phyloP scores from a whole-genome alignment of 179 eudicot species.

The Gypsophila paniculata region DNA sequence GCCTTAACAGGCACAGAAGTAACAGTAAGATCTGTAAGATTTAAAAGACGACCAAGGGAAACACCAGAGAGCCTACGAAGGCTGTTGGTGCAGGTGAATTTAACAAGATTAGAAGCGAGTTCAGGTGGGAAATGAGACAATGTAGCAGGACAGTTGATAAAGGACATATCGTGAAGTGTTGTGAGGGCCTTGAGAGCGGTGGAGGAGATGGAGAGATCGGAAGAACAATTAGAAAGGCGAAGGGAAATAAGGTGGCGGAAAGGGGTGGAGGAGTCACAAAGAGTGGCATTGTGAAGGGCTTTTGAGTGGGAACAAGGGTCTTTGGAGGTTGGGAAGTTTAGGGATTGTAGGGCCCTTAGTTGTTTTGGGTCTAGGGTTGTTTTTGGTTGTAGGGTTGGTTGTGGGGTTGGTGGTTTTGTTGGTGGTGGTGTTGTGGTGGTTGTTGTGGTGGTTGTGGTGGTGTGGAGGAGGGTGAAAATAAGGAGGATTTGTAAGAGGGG shows the following conservation, averaged over 20 bases:
- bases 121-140: constrained; percentile 43
- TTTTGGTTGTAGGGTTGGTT: constrained; percentile 8
- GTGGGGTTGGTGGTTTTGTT: constrained; percentile 2
- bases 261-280: constrained; percentile 55
- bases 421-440: too few relatives aligned
- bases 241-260: constrained; percentile 70
- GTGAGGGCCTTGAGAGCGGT: constrained; percentile 68
- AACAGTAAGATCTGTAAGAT: constrained; percentile 54
- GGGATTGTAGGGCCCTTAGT: constrained; percentile 65
- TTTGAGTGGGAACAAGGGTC: constrained; percentile 57
- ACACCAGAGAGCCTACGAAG: constrained; percentile 48
- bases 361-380: constrained; percentile 75
- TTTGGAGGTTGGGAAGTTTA: constrained; percentile 55
- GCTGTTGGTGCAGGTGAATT: constrained; percentile 55
- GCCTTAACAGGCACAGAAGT: constrained; percentile 37
- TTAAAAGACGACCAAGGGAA: constrained; percentile 40
- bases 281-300: constrained; percentile 32
- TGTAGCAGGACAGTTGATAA: constrained; percentile 54
- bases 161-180: constrained; percentile 43
- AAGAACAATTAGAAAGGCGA: constrained; percentile 58
- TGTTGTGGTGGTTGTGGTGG: not conserved
- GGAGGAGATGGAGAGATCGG: constrained; percentile 42
- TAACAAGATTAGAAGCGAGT: constrained; percentile 39
- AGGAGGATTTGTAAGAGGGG: not conserved
- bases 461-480: not conserved